These are phyloP conservation scores for Kuraishia borneana DNA, from an alignment of 805 yeast species.

Conservation along the genomic window DNA sequence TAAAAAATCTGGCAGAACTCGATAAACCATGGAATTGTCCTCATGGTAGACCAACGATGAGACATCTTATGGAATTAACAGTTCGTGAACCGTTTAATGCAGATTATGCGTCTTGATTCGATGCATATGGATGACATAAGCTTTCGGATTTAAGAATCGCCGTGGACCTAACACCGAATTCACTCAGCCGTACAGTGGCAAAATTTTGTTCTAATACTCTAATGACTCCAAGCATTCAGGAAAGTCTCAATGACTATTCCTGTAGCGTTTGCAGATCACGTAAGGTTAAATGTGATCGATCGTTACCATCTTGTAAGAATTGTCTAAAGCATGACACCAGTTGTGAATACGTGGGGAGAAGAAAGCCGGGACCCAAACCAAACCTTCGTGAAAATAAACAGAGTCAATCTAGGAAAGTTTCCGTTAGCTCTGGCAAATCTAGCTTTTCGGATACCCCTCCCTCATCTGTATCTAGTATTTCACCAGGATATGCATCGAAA, in stretches of 20 bases:
- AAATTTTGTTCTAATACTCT: neutral
- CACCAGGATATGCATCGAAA: no score
- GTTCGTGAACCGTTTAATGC: slow-evolving; percentile 30
- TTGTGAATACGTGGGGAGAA: neutral
- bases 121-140: neutral
- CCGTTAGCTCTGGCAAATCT: no score
- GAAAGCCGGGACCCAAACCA: neutral
- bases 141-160: no score
- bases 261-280: neutral
- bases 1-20: slow-evolving; percentile 52
- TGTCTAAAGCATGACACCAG: neutral
- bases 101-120: slow-evolving; percentile 21
- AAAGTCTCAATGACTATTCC: neutral
- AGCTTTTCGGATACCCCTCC: no score
- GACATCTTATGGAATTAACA: slow-evolving; percentile 65
- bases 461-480: no score
- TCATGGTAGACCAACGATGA: slow-evolving; percentile 95
- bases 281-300: neutral
- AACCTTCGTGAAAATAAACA: no score
- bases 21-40: slow-evolving; percentile 97
- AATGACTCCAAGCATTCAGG: no score
- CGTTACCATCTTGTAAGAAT: neutral
- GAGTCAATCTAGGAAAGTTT: no score
- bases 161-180: no score
- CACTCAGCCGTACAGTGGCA: no score